Base-by-base conservation (phyloP, 2,329 filamentous ascomycete species). In the Penicillium thymicola region DNA sequence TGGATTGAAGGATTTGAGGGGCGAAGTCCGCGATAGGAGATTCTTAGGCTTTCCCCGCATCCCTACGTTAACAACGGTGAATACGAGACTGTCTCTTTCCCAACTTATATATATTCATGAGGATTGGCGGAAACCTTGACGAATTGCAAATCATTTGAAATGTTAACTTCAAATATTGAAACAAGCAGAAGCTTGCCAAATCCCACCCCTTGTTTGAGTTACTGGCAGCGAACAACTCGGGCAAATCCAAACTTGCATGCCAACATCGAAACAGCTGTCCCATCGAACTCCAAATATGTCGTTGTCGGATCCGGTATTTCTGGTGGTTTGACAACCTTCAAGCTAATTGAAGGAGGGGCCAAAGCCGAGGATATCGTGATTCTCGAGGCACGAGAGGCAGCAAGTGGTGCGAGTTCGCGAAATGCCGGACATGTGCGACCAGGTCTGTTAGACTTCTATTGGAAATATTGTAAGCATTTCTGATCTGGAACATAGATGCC, bases 161-260 rank as follows among this genome's bases (percentile, higher is more conserved):
- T 34, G 21, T 25, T 34, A 10, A 6, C 23, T 41, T 30, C 40
- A 10, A 44, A 51, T 21, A 23, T 51, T 32, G 46, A 36, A 23
- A 59, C 55, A 5, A 65, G 62, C 43, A 57, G 55, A 41, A 65
- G 54, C 59, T 36, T 70, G 25, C 69, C 70, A 7, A 59, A 63
- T 23, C 8, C 50, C 18, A 57, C 55, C 5, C 65, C 73, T 27
- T 70, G 72, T 46, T 62, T 76, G 18, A 74, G 71, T 32, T 78
- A 76, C 32, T 66, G 64, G 64, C 63, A 66, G 27, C 61, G 60
- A n/a, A 66, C 64, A 13, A 66, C 63, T 10, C 63, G 64, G 11
- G 60, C 46, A 23, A 63, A 63, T 32, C 57, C 56, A 11, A 37
- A 63, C 52, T 43, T 66, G 5, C 38, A 55, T 30, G 59, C 57